These are phyloP conservation scores for Neopestalotiopsis clavispora DNA, from an alignment of 2,329 filamentous ascomycete species.

Conservation along the genomic window DNA sequence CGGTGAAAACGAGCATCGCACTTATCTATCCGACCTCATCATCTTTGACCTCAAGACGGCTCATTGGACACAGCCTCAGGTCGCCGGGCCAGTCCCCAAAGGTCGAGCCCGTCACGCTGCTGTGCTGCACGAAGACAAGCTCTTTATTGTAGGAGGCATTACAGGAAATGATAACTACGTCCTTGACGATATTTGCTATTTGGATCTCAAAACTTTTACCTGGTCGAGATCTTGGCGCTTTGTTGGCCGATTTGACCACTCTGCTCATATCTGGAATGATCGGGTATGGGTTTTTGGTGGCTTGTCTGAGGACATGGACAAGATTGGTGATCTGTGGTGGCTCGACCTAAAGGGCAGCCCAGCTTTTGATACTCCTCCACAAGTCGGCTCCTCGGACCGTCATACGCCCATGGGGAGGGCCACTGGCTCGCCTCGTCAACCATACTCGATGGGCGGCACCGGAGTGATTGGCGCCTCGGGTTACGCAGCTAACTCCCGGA, in stretches of 20 bases:
- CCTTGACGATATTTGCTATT: conserved; percentile 93
- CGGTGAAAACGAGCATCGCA: conserved; percentile 96
- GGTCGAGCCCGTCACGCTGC: conserved; percentile 92
- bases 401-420: conserved; percentile 44
- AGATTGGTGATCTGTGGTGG: conserved; percentile 96
- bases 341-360: conserved; percentile 90
- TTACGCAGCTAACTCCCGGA: conserved; percentile 71
- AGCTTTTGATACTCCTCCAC: conserved; percentile 76
- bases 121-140: conserved; percentile 92
- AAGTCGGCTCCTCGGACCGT: conserved; percentile 56
- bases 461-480: conserved; percentile 63
- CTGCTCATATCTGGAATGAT: conserved; percentile 89
- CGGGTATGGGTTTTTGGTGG: conserved; percentile 97
- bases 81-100: conserved; percentile 83
- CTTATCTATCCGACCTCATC: conserved; percentile 93
- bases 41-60: conserved; percentile 94
- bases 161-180: conserved; percentile 92
- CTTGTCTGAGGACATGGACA: conserved; percentile 94
- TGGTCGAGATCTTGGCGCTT: conserved; percentile 98
- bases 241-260: conserved; percentile 92
- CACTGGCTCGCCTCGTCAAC: conserved; percentile 56
- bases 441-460: conserved; percentile 55
- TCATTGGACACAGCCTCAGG: conserved; percentile 91
- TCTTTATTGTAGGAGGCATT: conserved; percentile 95
- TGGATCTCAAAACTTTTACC: conserved; percentile 95